Conservation (phyloP, 2,329 filamentous ascomycete genomes). For the Magnaporthiopsis poae region DNA sequence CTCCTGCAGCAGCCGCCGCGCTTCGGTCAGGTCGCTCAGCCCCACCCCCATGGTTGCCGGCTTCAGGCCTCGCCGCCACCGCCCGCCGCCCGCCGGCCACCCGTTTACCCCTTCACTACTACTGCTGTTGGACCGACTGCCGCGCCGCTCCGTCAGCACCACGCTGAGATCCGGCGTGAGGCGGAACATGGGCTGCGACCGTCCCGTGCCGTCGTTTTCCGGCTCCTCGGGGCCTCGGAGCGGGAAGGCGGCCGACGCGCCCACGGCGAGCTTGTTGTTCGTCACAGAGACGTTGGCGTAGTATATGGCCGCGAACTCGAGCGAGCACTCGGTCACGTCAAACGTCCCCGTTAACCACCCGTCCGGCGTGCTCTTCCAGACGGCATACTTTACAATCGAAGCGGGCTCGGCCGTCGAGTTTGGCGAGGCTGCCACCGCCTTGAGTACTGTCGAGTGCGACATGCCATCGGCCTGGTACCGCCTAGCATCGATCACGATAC, state of each 20-base stretch:
- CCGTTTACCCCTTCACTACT: not conserved
- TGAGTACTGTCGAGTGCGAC: conserved; percentile 2
- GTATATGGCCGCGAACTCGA: conserved; percentile 4
- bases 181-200: not conserved
- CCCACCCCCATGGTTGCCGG: conserved; percentile 1
- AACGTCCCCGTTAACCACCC: not conserved
- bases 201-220: not conserved
- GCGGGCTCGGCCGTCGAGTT: not conserved
- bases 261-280: not conserved
- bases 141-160: not conserved
- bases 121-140: not conserved
- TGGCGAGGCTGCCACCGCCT: not conserved
- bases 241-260: conserved; percentile 2
- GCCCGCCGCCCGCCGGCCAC: not conserved
- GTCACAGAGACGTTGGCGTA: conserved; percentile 4
- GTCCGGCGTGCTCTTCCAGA: conserved; percentile 4
- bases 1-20: not conserved
- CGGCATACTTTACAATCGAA: not conserved
- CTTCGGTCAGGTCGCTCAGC: not conserved
- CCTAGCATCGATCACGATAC: not conserved
- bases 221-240: not conserved
- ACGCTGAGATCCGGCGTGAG: conserved; percentile 2
- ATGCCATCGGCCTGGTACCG: not conserved
- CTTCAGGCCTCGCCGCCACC: not conserved
- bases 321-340: conserved; percentile 5